These are phyloP conservation scores for Hygrophorus russula DNA, from an alignment of 768 basidiomycete species.

Conservation along the genomic window DNA sequence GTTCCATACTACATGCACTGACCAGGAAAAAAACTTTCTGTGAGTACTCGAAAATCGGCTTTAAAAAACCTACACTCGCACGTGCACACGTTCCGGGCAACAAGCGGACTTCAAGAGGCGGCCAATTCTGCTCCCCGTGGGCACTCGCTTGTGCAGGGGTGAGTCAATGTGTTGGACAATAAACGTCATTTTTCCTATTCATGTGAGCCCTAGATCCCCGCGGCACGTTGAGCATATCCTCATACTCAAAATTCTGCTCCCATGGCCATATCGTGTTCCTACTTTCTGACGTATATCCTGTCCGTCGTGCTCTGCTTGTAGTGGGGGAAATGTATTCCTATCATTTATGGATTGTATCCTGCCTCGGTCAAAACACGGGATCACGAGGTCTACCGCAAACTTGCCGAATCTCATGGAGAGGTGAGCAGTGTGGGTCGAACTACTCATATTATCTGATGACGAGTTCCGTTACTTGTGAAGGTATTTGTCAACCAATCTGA, in stretches of 20 bases:
- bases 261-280: conserved; percentile 58
- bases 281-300: conserved; percentile 69
- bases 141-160: conserved; percentile 69
- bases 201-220: conserved; percentile 41
- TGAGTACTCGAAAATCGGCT: no score
- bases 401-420: conserved; percentile 60
- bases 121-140: no score
- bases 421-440: conserved; percentile 25
- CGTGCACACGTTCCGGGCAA: no score
- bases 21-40: no score
- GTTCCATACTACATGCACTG: no score
- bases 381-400: conserved; percentile 61
- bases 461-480: conserved; percentile 22
- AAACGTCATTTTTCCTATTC: conserved; percentile 95
- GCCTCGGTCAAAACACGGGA: conserved; percentile 86
- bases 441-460: neutral
- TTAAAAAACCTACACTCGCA: no score
- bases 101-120: no score
- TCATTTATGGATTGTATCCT: conserved; percentile 59
- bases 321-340: conserved; percentile 63
- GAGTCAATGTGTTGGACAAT: conserved; percentile 98
- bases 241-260: conserved; percentile 4
- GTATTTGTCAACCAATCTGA: conserved; percentile 87
- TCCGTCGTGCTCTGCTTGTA: conserved; percentile 63
- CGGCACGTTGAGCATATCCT: conserved; percentile 40